Base-by-base conservation (phyloP, 805 yeast species). In the Dipodascus geniculatus region DNA sequence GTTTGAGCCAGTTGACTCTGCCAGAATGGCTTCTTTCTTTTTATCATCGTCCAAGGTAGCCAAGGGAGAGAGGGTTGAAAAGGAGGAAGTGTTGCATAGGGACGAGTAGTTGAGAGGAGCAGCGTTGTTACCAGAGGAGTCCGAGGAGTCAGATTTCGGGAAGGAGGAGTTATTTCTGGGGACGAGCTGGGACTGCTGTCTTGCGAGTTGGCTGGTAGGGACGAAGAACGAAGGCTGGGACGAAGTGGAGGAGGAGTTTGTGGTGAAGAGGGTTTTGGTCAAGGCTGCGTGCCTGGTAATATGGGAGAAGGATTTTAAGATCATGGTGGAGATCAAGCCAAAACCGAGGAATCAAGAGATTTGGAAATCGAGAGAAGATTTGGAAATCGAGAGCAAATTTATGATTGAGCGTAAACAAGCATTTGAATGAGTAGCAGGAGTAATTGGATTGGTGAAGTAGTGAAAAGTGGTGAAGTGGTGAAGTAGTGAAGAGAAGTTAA, bases 151-250 rank as follows among this genome's bases (percentile, higher is more conserved):
- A 22, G 53, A 49, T 24, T 53, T 35, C 2, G 54, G 54, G 42
- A 56, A 59, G 9, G 52, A 44, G 11, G 51, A 33, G 31, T 22
- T 44, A 35, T 35, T 22, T 17, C 61, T 42, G 6, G 49, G 58
- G 47, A 63, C 66, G 4, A 67, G 58, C 56, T 68, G 73, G 16
- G 65, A 60, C 60, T 71, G 71, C 55, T 70, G 73, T 24, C 72
- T 62, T 24, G 63, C 64, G 49, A 68, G 65, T 53, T 70, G 72
- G 24, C 65, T 68, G 4, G 74, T 71, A 20, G 74, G 64, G 35
- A 67, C 67, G 54, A 72, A 71, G 58, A 71, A 71, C 24, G 68
- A 60, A 53, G 73, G 68, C 57, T 67, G 64, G 22, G 65, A 55
- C 14, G 65, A 56, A 48, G 60, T 54, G 6, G 61, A 51, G 23